Conservation (phyloP, 148 eudicot genomes). For the Linanthus parryae region DNA sequence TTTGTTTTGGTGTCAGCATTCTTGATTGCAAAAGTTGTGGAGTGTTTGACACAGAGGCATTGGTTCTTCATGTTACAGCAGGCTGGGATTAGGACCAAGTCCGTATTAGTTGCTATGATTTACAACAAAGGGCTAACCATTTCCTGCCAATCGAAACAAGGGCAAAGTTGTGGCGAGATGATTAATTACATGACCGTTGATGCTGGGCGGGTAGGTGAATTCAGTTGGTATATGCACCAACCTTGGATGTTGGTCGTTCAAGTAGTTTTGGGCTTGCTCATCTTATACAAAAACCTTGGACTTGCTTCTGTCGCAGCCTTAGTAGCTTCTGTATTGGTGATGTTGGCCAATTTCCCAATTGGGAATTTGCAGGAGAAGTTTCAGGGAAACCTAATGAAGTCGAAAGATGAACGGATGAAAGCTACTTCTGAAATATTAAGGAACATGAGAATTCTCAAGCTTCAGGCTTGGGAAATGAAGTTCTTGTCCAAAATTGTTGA, state of each 20-base stretch:
- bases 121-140: conserved; percentile 45
- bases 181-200: conserved; percentile 54
- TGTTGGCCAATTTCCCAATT: conserved; percentile 38
- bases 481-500: conserved; percentile 41
- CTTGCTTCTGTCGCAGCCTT: conserved; percentile 45
- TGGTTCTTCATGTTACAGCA: conserved; percentile 37
- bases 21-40: conserved; percentile 39
- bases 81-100: conserved; percentile 39
- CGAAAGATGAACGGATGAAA: conserved; percentile 48
- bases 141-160: conserved; percentile 48
- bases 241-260: conserved; percentile 46
- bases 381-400: conserved; percentile 35
- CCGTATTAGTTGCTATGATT: conserved; percentile 41
- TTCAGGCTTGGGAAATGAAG: conserved; percentile 58
- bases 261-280: conserved; percentile 33
- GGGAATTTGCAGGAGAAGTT: conserved; percentile 30
- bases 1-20: conserved; percentile 31
- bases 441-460: conserved; percentile 51
- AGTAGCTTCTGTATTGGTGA: conserved; percentile 27
- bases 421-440: conserved; percentile 43
- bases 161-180: conserved; percentile 49
- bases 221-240: conserved; percentile 50
- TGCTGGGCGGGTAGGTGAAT: conserved; percentile 40
- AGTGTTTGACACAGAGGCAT: conserved; percentile 42
- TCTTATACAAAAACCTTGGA: conserved; percentile 43